Evolutionary conservation across 2,329 filamentous ascomycete species (phyloP), one percentile per base, ranked within the genome.

Genomic region (Microsporum audouinii): DNA sequence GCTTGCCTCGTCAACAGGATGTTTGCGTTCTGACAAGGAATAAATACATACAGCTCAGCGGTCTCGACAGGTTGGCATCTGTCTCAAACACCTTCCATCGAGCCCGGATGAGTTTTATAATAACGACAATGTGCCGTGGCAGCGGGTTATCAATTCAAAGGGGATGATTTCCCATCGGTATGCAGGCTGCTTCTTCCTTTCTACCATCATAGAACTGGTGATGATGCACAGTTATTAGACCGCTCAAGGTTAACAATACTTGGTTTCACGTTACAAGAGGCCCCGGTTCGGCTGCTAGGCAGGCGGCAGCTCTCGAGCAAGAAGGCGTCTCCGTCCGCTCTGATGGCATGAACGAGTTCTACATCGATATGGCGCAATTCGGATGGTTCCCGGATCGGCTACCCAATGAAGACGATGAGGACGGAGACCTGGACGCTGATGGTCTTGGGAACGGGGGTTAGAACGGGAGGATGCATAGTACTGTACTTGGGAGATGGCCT

Each of bases 101-200:
- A 70, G 76, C 5, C 79, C 82, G 61, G 68, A 77, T 0, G 72
- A 76, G 0, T 72, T 76, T 61, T 95, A 87, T 76, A 87, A 96
- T 72, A 79, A 82, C 62, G 79, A 78, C 29, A 96, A 87, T 65
- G 92, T 97, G 2, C 92, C 92, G 0, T 97, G 92, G 92, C 92
- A 97, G 77, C 80, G 94, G 62, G 89, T 97, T 63, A 88, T 97
- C 71, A 96, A 92, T 72, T 78, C 89, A 12, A 92, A 88, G 74
- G 91, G 92, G 27, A 79, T 84, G 62, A 95, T 97, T 66, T 95
- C 91, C 51, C 88, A 88, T 5, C 84, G 91, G 89, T 92, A 69
- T 66, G 77, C 62, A 12, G 38, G n/a, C 10, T 53, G 12, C 53
- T 36, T 36, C 10, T 53, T 31, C 29, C 23, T 27, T 3, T 1